Conservation (phyloP, 2,329 filamentous ascomycete species). For the Emericellopsis atlantica region DNA sequence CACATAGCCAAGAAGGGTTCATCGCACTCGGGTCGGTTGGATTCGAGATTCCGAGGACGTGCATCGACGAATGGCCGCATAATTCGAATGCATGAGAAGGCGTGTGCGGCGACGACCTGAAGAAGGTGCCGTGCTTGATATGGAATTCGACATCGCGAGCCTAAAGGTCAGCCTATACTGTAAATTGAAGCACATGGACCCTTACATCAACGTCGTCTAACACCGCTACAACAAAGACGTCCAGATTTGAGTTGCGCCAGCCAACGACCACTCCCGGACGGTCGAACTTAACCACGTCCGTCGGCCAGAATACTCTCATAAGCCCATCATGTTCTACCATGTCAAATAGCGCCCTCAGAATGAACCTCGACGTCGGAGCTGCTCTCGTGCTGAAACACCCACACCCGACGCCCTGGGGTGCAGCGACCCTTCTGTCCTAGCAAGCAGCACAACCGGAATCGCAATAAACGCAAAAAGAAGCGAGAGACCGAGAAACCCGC, state of each 20-base stretch:
- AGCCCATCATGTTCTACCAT: slow-evolving; percentile 72
- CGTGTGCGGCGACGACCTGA: slow-evolving; percentile 70
- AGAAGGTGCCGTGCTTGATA: slow-evolving; percentile 68
- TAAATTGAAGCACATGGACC: slow-evolving; percentile 13
- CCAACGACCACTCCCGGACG: slow-evolving; percentile 80
- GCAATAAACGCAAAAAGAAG: slow-evolving; percentile 75
- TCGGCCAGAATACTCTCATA: slow-evolving; percentile 98
- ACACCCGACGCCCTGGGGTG: slow-evolving; percentile 68
- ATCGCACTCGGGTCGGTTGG: slow-evolving; percentile 30
- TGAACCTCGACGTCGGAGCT: slow-evolving; percentile 84
- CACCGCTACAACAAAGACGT: slow-evolving; percentile 82
- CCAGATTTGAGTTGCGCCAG: slow-evolving; percentile 85
- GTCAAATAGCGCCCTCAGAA: slow-evolving; percentile 53
- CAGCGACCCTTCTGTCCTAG: slow-evolving; percentile 67
- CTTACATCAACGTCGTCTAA: slow-evolving; percentile 79
- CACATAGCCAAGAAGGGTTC: slow-evolving; percentile 59
- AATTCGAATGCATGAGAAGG: slow-evolving; percentile 70
- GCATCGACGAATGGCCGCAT: slow-evolving; percentile 71
- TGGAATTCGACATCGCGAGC: slow-evolving; percentile 76
- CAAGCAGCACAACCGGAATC: slow-evolving; percentile 73
- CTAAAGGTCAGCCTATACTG: slow-evolving; percentile 22
- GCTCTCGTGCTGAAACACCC: slow-evolving; percentile 88
- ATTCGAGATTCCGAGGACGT: slow-evolving; percentile 79
- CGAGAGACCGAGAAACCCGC: slow-evolving; percentile 74
- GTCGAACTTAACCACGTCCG: slow-evolving; percentile 61